Evolutionary conservation across 441 rosid species (phyloP).

Genomic region (Melastoma candidum): DNA sequence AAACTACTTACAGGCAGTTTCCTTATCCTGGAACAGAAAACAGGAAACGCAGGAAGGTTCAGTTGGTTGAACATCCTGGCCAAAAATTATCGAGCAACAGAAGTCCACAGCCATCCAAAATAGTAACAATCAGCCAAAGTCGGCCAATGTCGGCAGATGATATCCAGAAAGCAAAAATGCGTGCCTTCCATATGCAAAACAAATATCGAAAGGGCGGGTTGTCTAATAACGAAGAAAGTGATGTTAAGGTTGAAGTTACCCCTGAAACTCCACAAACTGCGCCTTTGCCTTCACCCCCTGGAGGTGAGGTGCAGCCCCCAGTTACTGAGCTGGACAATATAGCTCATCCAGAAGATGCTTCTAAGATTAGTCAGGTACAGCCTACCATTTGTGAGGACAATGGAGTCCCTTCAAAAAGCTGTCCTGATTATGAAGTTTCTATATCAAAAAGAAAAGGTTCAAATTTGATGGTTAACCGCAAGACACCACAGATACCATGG

Average conservation of each 20-base stretch:
- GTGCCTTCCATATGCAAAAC: conserved; percentile 72
- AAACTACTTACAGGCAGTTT: conserved; percentile 3
- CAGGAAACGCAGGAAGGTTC: conserved; percentile 87
- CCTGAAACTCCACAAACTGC: conserved; percentile 29
- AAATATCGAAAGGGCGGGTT: conserved; percentile 53
- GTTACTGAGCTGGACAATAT: conserved; percentile 42
- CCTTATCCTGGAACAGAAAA: conserved; percentile 75
- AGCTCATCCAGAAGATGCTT: conserved; percentile 22
- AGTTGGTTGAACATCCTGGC: conserved; percentile 95
- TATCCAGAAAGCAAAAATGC: conserved; percentile 96
- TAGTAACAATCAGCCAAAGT: conserved; percentile 44
- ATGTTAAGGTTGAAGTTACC: conserved; percentile 31
- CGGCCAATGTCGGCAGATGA: conserved; percentile 99
- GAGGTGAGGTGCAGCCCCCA: conserved; percentile 3
- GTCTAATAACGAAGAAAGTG: conserved; percentile 35
- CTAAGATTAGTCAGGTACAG: conserved; percentile 12
- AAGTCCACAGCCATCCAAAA: conserved; percentile 50
- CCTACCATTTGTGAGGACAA: conserved; percentile 36
- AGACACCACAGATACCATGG: conserved; percentile 61
- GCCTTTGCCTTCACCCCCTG: conserved; percentile 16
- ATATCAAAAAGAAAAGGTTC: conserved; percentile 29
- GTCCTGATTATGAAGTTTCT: conserved; percentile 26
- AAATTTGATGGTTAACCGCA: conserved; percentile 35
- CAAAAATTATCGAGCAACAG: conserved; percentile 59
- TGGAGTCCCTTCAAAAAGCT: conserved; percentile 23